These are phyloP conservation scores for Globisporangium ultimum DNA, from an alignment of 352 stramenopile species.

Conservation along the genomic window DNA sequence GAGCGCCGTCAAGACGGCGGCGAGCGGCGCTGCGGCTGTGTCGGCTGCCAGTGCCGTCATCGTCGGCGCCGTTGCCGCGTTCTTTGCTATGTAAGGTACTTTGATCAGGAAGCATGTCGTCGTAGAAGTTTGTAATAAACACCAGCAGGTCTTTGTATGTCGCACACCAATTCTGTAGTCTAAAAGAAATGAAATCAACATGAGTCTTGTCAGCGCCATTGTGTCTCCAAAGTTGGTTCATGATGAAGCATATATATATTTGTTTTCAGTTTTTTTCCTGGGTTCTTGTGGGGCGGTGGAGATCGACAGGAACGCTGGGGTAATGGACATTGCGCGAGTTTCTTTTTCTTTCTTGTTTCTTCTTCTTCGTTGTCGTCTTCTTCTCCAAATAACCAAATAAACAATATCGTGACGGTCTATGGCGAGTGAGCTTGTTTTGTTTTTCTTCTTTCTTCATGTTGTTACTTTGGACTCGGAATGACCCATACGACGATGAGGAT, in stretches of 20 bases:
- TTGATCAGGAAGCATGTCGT: background rate
- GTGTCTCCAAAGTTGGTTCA: too few relatives aligned
- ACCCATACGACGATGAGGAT: constrained; percentile 60
- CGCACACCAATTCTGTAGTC: too few relatives aligned
- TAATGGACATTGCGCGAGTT: too few relatives aligned
- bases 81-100: constrained; percentile 7
- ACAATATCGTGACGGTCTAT: constrained; percentile 19
- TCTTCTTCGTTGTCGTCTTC: constrained; percentile 6
- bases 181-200: too few relatives aligned
- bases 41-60: constrained; percentile 1
- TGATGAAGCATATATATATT: too few relatives aligned
- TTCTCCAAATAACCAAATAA: constrained; percentile 6
- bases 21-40: constrained; percentile 11
- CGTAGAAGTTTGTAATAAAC: background rate
- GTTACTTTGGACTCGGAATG: constrained; percentile 28
- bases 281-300: too few relatives aligned
- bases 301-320: too few relatives aligned
- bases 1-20: constrained; percentile 31
- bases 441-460: background rate
- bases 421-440: background rate
- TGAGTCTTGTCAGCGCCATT: too few relatives aligned
- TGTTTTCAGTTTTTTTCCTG: too few relatives aligned
- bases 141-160: too few relatives aligned
- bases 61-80: constrained; percentile 13
- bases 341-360: background rate